Conservation (phyloP, 352 stramenopile genomes). For the Paralagenidium karlingii region DNA sequence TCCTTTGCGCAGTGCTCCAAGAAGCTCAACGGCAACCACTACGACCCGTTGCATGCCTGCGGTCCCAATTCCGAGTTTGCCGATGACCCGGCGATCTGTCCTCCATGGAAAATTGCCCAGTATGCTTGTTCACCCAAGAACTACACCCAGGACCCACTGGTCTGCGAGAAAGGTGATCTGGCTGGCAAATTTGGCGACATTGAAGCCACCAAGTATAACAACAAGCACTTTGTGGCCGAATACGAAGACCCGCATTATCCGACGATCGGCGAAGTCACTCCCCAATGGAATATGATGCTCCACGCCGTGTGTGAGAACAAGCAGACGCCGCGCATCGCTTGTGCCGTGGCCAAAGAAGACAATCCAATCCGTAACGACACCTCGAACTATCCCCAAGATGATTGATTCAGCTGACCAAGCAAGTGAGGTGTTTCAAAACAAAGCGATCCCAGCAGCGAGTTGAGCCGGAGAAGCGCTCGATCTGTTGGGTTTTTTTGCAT, state of each 20-base stretch:
- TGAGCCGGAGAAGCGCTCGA: no score
- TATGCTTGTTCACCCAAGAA: slow-evolving; percentile 7
- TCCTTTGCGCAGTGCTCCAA: slow-evolving; percentile 9
- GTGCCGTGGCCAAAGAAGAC: slow-evolving; percentile 18
- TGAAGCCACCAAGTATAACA: slow-evolving; percentile 4
- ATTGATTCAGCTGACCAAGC: no score
- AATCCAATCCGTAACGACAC: no score
- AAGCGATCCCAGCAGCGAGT: no score
- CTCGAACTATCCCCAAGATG: no score
- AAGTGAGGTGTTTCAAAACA: no score
- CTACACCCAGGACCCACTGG: slow-evolving; percentile 1
- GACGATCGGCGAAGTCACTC: slow-evolving; percentile 15
- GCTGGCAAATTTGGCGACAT: slow-evolving; percentile 11
- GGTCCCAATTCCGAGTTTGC: slow-evolving; percentile 10
- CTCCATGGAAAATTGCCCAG: background rate
- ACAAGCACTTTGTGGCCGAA: background rate
- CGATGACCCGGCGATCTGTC: slow-evolving; percentile 1
- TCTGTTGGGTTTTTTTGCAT: no score
- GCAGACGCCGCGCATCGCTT: slow-evolving; percentile 26
- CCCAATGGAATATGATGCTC: slow-evolving; percentile 49
- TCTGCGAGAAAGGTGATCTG: slow-evolving; percentile 11
- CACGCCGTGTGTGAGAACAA: slow-evolving; percentile 41
- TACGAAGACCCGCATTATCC: slow-evolving; percentile 24
- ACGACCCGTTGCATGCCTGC: slow-evolving; percentile 10
- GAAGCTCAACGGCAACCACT: slow-evolving; percentile 10